Conservation (phyloP, 108 stramenopile species). For the Stephanodiscus triporus region DNA sequence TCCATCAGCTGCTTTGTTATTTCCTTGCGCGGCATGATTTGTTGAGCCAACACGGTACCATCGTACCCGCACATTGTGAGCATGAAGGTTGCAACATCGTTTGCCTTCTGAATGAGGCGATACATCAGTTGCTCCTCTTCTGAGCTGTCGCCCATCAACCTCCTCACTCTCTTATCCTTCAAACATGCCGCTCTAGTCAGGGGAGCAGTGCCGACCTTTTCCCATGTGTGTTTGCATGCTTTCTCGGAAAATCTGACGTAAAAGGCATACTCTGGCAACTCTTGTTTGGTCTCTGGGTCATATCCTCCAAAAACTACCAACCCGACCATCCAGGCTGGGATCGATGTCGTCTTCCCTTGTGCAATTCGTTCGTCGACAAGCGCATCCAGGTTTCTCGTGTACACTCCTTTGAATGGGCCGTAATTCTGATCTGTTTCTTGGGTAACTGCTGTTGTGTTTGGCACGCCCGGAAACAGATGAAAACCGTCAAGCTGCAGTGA, state of each 20-base stretch:
- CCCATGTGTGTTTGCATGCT: slow-evolving; percentile 4
- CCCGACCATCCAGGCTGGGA: slow-evolving; percentile 10
- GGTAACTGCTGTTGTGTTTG: slow-evolving; percentile 15
- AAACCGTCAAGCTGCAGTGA: slow-evolving; percentile 3
- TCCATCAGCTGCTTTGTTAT: no score
- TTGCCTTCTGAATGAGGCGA: background rate
- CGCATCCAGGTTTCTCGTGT: background rate
- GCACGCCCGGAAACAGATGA: slow-evolving; percentile 17
- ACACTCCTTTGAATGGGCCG: slow-evolving; percentile 19
- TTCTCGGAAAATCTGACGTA: background rate
- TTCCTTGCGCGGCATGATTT: no score
- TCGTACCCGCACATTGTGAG: background rate
- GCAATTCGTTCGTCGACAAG: background rate
- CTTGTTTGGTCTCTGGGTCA: slow-evolving; percentile 8
- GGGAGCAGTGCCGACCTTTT: slow-evolving; percentile 9
- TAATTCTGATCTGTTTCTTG: slow-evolving; percentile 24
- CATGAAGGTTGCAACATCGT: background rate
- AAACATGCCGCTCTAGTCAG: background rate
- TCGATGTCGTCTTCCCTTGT: background rate
- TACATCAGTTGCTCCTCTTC: background rate
- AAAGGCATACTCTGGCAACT: background rate
- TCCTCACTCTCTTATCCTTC: background rate
- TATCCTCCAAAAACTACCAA: slow-evolving; percentile 17
- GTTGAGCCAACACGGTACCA: background rate
- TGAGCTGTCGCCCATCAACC: background rate